Evolutionary conservation across 306 rosid species (phyloP).

Genomic region (Oemleria cerasiformis): DNA sequence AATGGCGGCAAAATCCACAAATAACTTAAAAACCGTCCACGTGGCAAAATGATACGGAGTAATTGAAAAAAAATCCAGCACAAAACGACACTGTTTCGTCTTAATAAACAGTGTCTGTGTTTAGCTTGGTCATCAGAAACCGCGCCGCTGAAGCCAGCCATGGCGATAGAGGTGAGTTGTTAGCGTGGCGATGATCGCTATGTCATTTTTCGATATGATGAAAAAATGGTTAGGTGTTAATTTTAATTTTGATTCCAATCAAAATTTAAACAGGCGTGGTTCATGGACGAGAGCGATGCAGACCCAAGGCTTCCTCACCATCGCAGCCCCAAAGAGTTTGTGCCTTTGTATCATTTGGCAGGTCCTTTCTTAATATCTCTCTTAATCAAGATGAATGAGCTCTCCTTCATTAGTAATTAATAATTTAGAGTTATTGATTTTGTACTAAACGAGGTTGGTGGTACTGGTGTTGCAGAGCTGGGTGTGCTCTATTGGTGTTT

Average conservation of each 20-base stretch:
- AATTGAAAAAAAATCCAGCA: constrained; percentile 8
- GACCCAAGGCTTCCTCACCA: constrained; percentile 82
- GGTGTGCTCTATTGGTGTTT: constrained; percentile 57
- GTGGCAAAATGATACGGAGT: too few species aligned
- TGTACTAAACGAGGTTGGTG: not conserved
- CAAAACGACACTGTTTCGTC: not conserved
- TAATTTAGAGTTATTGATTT: not conserved
- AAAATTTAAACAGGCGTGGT: constrained; percentile 64
- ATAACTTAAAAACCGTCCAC: not conserved
- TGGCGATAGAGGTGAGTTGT: constrained; percentile 63
- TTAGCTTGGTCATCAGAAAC: not conserved
- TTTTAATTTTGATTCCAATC: not conserved
- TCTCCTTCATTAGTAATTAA: not conserved
- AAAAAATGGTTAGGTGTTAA: not conserved
- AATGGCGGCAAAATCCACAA: constrained; percentile 16
- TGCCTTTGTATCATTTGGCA: constrained; percentile 54
- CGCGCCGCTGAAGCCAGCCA: constrained; percentile 14
- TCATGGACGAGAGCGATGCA: constrained; percentile 60
- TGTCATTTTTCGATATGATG: not conserved
- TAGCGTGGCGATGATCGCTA: not conserved
- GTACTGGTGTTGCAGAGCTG: constrained; percentile 35
- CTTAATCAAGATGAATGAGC: not conserved
- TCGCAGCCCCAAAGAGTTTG: constrained; percentile 46
- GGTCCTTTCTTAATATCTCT: constrained; percentile 33
- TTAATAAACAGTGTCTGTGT: not conserved